Base-by-base conservation (phyloP, 352 stramenopile genomes). In the Phytophthora cactorum region DNA sequence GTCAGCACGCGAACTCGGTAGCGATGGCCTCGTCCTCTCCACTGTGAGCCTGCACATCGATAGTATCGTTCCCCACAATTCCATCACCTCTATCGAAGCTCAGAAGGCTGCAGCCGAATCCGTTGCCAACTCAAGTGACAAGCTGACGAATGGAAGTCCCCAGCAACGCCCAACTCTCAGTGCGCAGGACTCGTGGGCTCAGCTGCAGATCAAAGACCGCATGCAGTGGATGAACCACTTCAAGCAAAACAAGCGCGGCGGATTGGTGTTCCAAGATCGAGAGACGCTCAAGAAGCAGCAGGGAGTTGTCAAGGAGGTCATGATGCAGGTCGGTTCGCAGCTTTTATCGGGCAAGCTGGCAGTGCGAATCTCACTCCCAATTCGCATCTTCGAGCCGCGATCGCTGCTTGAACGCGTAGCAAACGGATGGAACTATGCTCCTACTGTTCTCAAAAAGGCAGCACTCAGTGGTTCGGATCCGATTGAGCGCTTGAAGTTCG, bases 231-330 rank as follows among this genome's bases (percentile, higher is more conserved):
- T 81, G 66, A 52, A 68, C 8, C 63, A 59, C 29, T 93, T 92
- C 66, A 82, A 81, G 52, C 50, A 68, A 46, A 93, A 91, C 72
- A 91, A 93, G 60, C 90, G 88, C 28, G 84, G 86, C 9, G 86
- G 86, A 1, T 57, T 92, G 12, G 39, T 88, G 5, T 92, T 89
- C 57, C 71, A 83, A 29, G 84, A 94, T 59, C 73, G 81, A 36
- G 84, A 92, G 9, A 58, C 70, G 22, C 77, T 92, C 51, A 91
- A 91, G 72, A 92, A 89, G 52, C 86, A 94, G 54, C 82, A 92
- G 50, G 82, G 86, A n/a, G 84, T 92, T 25, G 78, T 92, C 64
- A 92, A 92, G 52, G 84, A 92, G 6, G 69, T 94, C 34, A 90
- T 94, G 86, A 53, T 89, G 50, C 81, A 91, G 41, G 82, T 92